phyloP scores from a whole-genome alignment of 192 early-diverging fungal species.

The Rhizoclosmatium globosum region DNA sequence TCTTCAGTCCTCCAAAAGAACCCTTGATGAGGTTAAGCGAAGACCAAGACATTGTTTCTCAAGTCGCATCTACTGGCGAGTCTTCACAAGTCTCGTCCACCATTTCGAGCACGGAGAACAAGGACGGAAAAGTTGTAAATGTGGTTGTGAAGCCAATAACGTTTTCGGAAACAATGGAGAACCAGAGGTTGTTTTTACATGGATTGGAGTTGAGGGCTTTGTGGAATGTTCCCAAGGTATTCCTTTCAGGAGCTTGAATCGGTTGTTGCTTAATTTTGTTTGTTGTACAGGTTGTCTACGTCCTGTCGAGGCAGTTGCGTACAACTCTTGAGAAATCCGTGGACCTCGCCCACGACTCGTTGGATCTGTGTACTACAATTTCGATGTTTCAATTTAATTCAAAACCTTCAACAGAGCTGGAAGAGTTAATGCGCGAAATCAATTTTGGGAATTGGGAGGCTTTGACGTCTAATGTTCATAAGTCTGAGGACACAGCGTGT shows the following conservation, averaged over 20 bases:
- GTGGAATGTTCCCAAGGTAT: conserved; percentile 53
- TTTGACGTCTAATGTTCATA: too few species aligned
- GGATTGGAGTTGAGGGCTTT: conserved; percentile 39
- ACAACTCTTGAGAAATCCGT: too few species aligned
- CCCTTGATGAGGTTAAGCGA: too few species aligned
- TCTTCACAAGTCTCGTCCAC: too few species aligned
- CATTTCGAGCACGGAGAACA: too few species aligned
- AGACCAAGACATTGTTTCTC: too few species aligned
- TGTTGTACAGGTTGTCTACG: not conserved
- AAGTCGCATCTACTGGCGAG: too few species aligned
- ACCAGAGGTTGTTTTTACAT: conserved; percentile 42
- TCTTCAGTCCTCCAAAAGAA: too few species aligned
- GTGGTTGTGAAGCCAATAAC: too few species aligned
- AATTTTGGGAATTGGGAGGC: conserved; percentile 43
- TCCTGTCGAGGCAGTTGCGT: not conserved
- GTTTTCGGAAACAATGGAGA: conserved; percentile 38
- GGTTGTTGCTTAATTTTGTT: not conserved
- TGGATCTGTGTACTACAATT: not conserved
- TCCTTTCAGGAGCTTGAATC: not conserved
- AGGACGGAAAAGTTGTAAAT: too few species aligned
- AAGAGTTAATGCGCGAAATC: conserved; percentile 23
- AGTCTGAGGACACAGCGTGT: too few species aligned
- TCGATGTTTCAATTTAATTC: not conserved
- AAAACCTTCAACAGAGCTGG: not conserved
- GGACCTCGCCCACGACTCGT: too few species aligned